phyloP scores from a whole-genome alignment of 2,329 filamentous ascomycete species.

The Hortaea werneckii region DNA sequence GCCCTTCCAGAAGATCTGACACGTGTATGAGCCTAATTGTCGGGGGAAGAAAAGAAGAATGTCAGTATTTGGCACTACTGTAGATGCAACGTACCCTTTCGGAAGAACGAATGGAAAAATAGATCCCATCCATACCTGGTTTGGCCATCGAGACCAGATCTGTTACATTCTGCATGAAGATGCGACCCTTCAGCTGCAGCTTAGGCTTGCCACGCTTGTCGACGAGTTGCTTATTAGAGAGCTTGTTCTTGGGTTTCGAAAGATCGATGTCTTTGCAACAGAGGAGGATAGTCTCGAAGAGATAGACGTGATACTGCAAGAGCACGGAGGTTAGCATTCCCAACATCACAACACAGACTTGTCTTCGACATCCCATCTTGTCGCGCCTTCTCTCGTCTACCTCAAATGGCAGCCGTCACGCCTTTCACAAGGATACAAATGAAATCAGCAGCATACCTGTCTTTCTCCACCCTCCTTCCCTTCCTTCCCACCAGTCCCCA shows the following conservation, averaged over 20 bases:
- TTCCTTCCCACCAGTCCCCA: conserved; percentile 55
- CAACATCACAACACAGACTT: too few relatives aligned
- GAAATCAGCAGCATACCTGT: conserved; percentile 50
- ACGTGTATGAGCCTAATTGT: conserved; percentile 68
- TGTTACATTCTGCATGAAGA: conserved; percentile 98
- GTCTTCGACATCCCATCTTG: too few relatives aligned
- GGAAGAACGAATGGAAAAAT: conserved; percentile 11
- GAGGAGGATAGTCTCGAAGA: conserved; percentile 89
- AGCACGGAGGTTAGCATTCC: conserved; percentile 1
- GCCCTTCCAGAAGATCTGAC: conserved; percentile 98
- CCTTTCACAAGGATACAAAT: too few relatives aligned
- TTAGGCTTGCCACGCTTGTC: conserved; percentile 65
- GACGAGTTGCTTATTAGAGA: conserved; percentile 60
- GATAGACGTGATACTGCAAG: conserved; percentile 82
- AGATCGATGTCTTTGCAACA: conserved; percentile 93
- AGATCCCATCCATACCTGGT: conserved; percentile 53
- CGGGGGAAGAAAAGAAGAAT: neutral
- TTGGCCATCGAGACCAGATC: conserved; percentile 82
- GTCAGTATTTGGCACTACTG: neutral
- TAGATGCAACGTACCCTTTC: conserved; percentile 19
- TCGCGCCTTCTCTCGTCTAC: too few relatives aligned
- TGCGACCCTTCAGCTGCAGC: conserved; percentile 87
- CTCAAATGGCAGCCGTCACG: too few relatives aligned
- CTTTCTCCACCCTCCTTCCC: conserved; percentile 51
- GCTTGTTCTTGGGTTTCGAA: conserved; percentile 64